Evolutionary conservation across 352 stramenopile species (phyloP), one percentile per base, ranked within the genome.

Genomic region (Phytopythium oedochilum): DNA sequence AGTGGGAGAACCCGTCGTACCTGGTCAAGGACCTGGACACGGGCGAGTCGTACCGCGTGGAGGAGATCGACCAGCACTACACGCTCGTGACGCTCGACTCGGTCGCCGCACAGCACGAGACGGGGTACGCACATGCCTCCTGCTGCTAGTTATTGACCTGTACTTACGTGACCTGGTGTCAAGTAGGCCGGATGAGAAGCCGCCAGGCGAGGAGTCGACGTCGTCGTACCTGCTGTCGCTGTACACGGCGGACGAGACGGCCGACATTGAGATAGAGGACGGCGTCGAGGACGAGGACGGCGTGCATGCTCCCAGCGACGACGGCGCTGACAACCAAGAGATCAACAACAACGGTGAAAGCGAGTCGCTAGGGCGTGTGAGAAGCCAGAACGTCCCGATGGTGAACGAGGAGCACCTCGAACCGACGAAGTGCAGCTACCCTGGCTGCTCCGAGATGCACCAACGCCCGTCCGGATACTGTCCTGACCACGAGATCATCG

Each of bases 11-110:
- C 50, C 79, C 79, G 54, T 86, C 75, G 23, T 92, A 92, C 54
- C 51, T 92, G 34, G 83, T 92, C 8, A 90, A 89, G 55, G 77
- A 92, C 57, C 68, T 92, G 39, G 83, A 92, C 60, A 90, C 77
- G 38, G 83, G 83, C 35, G 75, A 89, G 63, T 86, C 71, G 20
- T 92, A 90, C 54, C 66, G 78, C 25, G 79, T 92, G 5, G 83
- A 92, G 46, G 78, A 92, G 63, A 92, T 92, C 59, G 83, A 92
- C 49, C 79, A 89, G 64, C 78, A 89, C 43, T 92, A 89, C 50
- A 85, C 70, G 20, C 64, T 92, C 43, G 73, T 90, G 25, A 90
- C 79, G 34, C 65, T 92, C 15, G 83, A 92, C 42, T 75, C 75
- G 9, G 66, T 90, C 23, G 77, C 66, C 6, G 65, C 72, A 29